A percentile compares a stretch with the other conserved stretches of the same genome.
phyloP scores from a whole-genome alignment of 352 stramenopile genomes.

The Globisporangium carolinianum region DNA sequence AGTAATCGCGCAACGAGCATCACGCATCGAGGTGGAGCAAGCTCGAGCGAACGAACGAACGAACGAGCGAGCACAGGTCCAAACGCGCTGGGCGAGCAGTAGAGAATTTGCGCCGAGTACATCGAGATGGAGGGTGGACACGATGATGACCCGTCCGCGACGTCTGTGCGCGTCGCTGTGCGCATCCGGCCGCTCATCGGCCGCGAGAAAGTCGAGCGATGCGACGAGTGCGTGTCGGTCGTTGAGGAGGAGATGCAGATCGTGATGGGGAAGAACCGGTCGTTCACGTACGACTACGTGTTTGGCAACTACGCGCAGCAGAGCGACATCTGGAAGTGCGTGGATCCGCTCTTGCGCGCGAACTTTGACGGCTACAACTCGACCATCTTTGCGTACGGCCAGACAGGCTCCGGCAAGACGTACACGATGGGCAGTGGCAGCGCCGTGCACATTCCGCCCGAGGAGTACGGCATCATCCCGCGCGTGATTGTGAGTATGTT shows the following conservation, averaged over 20 bases:
- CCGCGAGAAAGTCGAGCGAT: constrained; percentile 85
- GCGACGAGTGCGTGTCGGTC: constrained; percentile 82
- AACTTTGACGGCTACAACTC: constrained; percentile 88
- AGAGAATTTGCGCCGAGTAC: too few species aligned
- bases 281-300: constrained; percentile 89
- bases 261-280: constrained; percentile 83
- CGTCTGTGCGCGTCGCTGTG: constrained; percentile 77
- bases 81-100: too few species aligned
- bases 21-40: too few species aligned
- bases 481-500: constrained; percentile 84
- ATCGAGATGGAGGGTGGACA: constrained; percentile 11
- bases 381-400: constrained; percentile 87
- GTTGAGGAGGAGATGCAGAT: constrained; percentile 79
- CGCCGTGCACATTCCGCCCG: constrained; percentile 62
- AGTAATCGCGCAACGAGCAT: too few species aligned
- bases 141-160: constrained; percentile 42
- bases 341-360: constrained; percentile 73
- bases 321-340: constrained; percentile 80
- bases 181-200: constrained; percentile 82
- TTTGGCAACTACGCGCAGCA: constrained; percentile 82
- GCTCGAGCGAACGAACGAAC: too few species aligned
- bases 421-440: constrained; percentile 88
- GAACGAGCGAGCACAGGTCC: neutral
- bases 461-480: constrained; percentile 86
- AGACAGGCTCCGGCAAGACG: constrained; percentile 85